phyloP scores from a whole-genome alignment of 306 rosid species.

The Begonia peltatifolia region DNA sequence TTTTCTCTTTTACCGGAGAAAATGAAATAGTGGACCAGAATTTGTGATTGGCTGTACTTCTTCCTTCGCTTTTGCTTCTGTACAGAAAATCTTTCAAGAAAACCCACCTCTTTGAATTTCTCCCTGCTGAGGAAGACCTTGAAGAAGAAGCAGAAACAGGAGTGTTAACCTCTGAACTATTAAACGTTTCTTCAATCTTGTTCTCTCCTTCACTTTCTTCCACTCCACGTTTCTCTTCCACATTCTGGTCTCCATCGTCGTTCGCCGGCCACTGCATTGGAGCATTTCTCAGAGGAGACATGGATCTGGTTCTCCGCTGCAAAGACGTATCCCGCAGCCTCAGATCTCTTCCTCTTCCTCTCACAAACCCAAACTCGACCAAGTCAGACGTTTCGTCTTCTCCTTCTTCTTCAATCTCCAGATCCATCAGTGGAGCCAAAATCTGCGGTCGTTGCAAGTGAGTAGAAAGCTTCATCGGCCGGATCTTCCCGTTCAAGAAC shows the following conservation, averaged over 20 bases:
- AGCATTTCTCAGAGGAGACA: conserved; percentile 65
- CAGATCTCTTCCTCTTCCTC: conserved; percentile 97
- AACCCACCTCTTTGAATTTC: conserved; percentile 85
- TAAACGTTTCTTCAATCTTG: conserved; percentile 17
- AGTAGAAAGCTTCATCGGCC: conserved; percentile 80
- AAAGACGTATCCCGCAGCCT: conserved; percentile 46
- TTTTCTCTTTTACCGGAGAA: conserved; percentile 59
- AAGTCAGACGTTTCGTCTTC: background rate
- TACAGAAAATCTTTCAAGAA: conserved; percentile 73
- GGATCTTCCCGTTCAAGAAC: conserved; percentile 87
- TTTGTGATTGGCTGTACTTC: conserved; percentile 67
- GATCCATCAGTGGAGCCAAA: conserved; percentile 68
- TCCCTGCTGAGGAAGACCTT: conserved; percentile 81
- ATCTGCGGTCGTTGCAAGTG: conserved; percentile 74
- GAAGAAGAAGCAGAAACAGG: conserved; percentile 79
- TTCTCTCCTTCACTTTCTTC: conserved; percentile 18
- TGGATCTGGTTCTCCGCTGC: conserved; percentile 78
- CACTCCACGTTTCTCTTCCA: conserved; percentile 14
- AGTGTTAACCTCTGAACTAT: conserved; percentile 23
- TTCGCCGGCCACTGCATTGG: conserved; percentile 37
- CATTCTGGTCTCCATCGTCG: conserved; percentile 8
- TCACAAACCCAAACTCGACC: conserved; percentile 8
- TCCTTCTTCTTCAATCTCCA: conserved; percentile 27
- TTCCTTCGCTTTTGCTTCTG: conserved; percentile 92
- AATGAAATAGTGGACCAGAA: conserved; percentile 88